Evolutionary conservation across 179 eudicot genomes (phyloP), one percentile per base, ranked within the genome.

Genomic region (Heliamphora pulchella): DNA sequence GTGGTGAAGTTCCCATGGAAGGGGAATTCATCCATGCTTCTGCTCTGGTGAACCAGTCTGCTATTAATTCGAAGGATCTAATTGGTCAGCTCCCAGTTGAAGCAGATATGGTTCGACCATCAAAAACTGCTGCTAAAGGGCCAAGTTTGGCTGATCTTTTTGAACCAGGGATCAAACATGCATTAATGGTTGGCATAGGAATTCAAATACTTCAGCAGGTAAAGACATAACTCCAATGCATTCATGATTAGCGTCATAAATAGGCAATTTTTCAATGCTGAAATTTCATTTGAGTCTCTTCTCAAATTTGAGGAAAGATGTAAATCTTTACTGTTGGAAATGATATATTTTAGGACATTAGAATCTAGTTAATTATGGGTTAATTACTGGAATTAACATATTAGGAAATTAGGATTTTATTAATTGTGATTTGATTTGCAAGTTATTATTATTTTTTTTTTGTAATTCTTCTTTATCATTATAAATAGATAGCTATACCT

Each of bases 121-220:
- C 91, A 71, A 81, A 89, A 83, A 80, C 82, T 68, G 82, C 86
- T 44, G 63, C 77, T n/a, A 87, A 83, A 86, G 89, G 89, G 69
- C 82, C 94, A 66, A 83, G 84, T 51, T 88, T 91, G 91, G 80
- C 82, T n/a, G 97, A 88, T 71, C 89, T 92, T 81, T 82, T 88
- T 70, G 94, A 92, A 64, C 97, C 97, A 17, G 97, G 97, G 58
- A 91, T 92, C 18, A 88, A 84, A 86, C 92, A 86, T 83, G 97
- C 97, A 53, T 82, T 92, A 78, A 78, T 91, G 71, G 97, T 92
- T 70, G 97, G 97, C 18, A 80, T 92, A 4, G 92, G 92, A 61
- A 76, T 92, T 69, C 91, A 92, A 81, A 41, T 91, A 77, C 94
- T 92, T 82, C 92, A 92, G 81, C 97, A 92, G 94, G 97, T 92